Evolutionary conservation across 345 rosid genomes (phyloP).

Genomic region (Lumnitzera racemosa): DNA sequence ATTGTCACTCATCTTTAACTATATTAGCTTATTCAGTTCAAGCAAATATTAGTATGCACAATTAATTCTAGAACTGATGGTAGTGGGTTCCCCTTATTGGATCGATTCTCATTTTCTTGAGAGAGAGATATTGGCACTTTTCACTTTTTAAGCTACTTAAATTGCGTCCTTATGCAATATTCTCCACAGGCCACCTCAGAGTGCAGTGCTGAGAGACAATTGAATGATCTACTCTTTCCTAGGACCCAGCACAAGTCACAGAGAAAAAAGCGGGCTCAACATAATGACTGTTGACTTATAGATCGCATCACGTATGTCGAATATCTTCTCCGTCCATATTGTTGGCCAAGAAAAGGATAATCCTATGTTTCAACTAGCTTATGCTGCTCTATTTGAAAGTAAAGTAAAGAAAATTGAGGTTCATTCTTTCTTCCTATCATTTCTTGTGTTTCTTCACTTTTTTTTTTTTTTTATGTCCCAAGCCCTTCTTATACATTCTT

Average conservation of each 20-base stretch:
- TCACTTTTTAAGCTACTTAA: too few species aligned
- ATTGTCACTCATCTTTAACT: too few species aligned
- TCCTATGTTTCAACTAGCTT: not conserved
- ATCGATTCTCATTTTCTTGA: too few species aligned
- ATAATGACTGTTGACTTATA: constrained; percentile 25
- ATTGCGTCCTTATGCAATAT: not conserved
- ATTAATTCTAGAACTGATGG: too few species aligned
- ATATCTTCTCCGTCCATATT: not conserved
- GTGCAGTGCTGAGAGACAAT: constrained; percentile 65
- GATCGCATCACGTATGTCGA: constrained; percentile 8
- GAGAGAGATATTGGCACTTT: too few species aligned
- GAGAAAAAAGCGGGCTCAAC: constrained; percentile 33
- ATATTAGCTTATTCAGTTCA: too few species aligned
- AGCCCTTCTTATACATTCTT: not conserved
- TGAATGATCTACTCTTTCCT: constrained; percentile 64
- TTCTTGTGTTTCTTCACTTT: not conserved
- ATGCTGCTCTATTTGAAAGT: not conserved
- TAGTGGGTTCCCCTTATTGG: too few species aligned
- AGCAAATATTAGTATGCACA: too few species aligned
- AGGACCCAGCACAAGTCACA: constrained; percentile 24
- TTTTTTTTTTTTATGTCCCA: not conserved
- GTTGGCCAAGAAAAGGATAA: not conserved
- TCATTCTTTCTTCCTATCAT: not conserved
- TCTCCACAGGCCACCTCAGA: constrained; percentile 73
- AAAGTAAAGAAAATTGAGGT: not conserved